phyloP scores from a whole-genome alignment of 192 early-diverging fungal species.

The Rhizophlyctis rosea region DNA sequence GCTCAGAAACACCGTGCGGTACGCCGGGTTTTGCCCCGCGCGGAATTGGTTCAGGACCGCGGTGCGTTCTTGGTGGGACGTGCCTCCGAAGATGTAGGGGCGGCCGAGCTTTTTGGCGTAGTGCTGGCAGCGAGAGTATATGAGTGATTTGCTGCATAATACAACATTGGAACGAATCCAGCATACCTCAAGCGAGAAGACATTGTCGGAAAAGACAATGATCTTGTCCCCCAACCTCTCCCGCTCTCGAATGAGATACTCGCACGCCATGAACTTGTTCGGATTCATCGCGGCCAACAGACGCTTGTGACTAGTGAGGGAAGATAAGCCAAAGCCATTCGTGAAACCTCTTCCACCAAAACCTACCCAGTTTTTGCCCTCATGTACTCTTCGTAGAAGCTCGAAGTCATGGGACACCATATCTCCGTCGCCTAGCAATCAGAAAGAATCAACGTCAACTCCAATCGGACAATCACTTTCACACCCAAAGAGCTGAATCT shows the following conservation, averaged over 20 bases:
- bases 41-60: conserved; percentile 42
- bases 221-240: conserved; percentile 93
- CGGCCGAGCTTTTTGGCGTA: conserved; percentile 79
- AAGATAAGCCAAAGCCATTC: conserved; percentile 45
- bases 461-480: conserved; percentile 15
- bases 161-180: no score
- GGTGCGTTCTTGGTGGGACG: conserved; percentile 78
- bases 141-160: background rate
- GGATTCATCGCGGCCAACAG: conserved; percentile 97
- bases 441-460: background rate
- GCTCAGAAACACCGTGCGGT: conserved; percentile 58
- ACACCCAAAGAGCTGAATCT: conserved; percentile 1
- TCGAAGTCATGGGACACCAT: conserved; percentile 97
- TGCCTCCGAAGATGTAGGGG: conserved; percentile 91
- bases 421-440: conserved; percentile 73
- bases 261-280: conserved; percentile 91
- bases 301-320: conserved; percentile 39
- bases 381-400: conserved; percentile 88
- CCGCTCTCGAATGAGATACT: conserved; percentile 92
- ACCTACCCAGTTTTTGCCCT: conserved; percentile 21
- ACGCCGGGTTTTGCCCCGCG: conserved; percentile 21
- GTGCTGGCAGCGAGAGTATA: conserved; percentile 24
- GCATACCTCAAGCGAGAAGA: conserved; percentile 76
- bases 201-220: conserved; percentile 99
- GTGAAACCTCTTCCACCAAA: conserved; percentile 61